Base-by-base conservation (phyloP, 371 early-diverging fungal species). In the Apophysomyces elegans region DNA sequence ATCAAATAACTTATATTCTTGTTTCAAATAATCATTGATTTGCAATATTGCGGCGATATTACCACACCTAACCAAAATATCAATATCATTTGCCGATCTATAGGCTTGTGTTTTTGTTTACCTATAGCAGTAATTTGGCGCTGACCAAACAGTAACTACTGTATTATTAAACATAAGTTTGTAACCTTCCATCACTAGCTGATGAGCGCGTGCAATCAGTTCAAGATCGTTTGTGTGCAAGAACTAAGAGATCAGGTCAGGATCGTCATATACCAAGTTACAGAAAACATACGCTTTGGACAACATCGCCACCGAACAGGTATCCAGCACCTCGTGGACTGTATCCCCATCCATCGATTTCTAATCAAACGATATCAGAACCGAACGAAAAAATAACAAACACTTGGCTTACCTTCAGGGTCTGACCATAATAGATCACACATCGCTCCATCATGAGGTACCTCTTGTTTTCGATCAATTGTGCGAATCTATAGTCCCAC, bases 361-460 rank as follows among this genome's bases (percentile, higher is more conserved):
- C 95, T 83, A 69, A 32, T 13, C 61, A 59, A 26, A 21, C 11
- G 44, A 16, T 9, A 16, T 38, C 26, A 56, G 11, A 1, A 12
- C 26, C 13, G 14, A 57, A 26, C 26, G 26, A 8, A 39, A 7
- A 21, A 9, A 2, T 0, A 8, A 12, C 32, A 3, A 4, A 16
- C 36, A 36, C 63, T 71, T 78, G 32, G 32, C 32, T 26, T 26
- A 86, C 91, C 91, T 69, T 99, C 99, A 13, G 99, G 99, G 83
- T 99, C 99, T 21, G 97, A 96, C 99, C 99, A 99, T 38, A 99
- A 82, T 63, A 99, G 75, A 72, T 99, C 99, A 71, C 98, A 97
- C 97, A 98, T 97, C 12, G 96, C 93, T 39, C 99, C 99, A 69
- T 97, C 96, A 74, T 99, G 99, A 38, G 99, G 99, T 5, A 99